Base-by-base conservation (phyloP, 2,329 filamentous ascomycete genomes). In the Exophiala mesophila region DNA sequence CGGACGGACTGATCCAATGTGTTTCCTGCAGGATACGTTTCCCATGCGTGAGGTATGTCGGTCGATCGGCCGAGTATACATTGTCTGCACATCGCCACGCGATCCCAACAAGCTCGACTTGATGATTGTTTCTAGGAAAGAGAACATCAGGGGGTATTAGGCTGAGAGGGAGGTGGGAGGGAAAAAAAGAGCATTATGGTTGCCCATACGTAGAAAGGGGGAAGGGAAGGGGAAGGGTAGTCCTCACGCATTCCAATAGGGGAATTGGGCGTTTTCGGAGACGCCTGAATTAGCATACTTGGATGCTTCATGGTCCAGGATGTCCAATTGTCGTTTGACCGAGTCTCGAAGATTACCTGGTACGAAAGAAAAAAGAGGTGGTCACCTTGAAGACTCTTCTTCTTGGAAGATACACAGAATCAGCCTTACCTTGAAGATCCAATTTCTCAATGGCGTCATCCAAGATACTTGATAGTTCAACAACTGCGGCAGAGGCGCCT, bases 281-380 rank as follows among this genome's bases (percentile, higher is more conserved):
- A 26, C 12, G 13, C 33, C 33, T 8, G 13, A 36, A 13, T 36
- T 36, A 4, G 33, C 33, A 36, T 36, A 36, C 13, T 36, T 36
- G 33, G 33, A 36, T 8, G 33, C 33, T 13, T 36, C 33, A 8
- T 17, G 5, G 33, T 36, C 33, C 10, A 36, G 17, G 9, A 9
- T 16, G 9, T 36, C 33, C 9, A 36, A 17, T 8, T 36, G 33
- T 10, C 8, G 5, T 17, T 36, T 36, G 4, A 36, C 9, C 7
- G 13, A 10, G 20, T 36, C 33, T 17, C 33, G 33, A 20, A 36
- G 33, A 13, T 36, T 36, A 7, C 33, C 33, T 36, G 23, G 7
- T 12, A n/a, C n/a, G n/a, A n/a, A n/a, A n/a, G n/a, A n/a, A n/a
- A n/a, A n/a, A n/a, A n/a, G n/a, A n/a, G n/a, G n/a, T n/a, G n/a